These are phyloP conservation scores for Prunella vulgaris DNA, from an alignment of 257 asterid genomes.

Conservation along the genomic window DNA sequence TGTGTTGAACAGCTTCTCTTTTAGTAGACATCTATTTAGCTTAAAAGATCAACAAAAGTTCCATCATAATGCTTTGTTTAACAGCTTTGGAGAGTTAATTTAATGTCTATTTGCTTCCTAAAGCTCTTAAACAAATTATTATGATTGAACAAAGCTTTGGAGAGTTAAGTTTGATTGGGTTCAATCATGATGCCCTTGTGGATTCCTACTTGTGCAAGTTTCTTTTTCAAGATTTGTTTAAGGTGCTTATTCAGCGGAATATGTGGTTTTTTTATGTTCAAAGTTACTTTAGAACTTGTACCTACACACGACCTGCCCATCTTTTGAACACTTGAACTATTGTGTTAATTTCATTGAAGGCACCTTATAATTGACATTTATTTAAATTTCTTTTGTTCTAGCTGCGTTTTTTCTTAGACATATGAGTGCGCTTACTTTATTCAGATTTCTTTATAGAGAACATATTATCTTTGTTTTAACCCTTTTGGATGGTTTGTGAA, in stretches of 20 bases:
- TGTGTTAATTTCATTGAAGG: neutral
- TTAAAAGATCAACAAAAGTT: neutral
- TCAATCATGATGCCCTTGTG: neutral
- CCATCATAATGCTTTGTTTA: neutral
- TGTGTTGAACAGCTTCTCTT: neutral
- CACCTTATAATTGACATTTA: neutral
- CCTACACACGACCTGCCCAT: neutral
- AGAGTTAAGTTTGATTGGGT: too few species aligned
- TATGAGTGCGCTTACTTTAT: neutral
- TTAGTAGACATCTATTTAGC: neutral
- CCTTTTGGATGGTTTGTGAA: conserved; percentile 31
- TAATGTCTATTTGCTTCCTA: neutral
- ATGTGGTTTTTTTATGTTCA: neutral
- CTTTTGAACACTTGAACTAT: neutral
- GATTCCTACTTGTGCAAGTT: neutral
- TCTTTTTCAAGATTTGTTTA: neutral
- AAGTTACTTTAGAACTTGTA: neutral
- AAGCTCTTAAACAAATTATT: neutral
- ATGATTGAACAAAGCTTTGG: neutral
- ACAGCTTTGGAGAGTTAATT: neutral
- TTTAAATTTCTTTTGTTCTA: neutral
- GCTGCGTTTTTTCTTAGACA: neutral
- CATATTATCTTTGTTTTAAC: conserved; percentile 16
- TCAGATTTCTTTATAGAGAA: neutral
- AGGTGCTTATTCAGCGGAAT: neutral